Evolutionary conservation across 2,329 filamentous ascomycete species (phyloP), one percentile per base, ranked within the genome.

Genomic region (Pseudogymnoascus destructans): DNA sequence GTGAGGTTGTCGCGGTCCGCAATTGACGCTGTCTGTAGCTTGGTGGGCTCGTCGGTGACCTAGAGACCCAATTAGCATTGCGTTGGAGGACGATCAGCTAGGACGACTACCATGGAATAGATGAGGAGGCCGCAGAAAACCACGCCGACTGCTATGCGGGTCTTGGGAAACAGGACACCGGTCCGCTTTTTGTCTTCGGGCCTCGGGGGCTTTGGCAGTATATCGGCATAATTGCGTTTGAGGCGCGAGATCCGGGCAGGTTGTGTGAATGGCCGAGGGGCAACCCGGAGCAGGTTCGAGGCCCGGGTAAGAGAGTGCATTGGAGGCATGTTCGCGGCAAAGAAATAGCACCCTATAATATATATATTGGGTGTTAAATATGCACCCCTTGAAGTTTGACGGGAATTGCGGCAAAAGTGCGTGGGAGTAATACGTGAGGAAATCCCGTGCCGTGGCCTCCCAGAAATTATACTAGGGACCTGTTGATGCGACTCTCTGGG

Each of bases 1-100:
- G 82, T 79, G 62, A 89, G 78, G 63, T 81, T 83, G 71, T 97
- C 93, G 66, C 88, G 83, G 69, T 95, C 88, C 66, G 89, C 90
- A 64, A 96, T 87, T 38, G 86, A 80, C 27, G 87, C 78, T 52
- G 74, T 68, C 65, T 91, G 86, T 67, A 81, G 73, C 58, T 69
- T 74, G 71, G 59, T 57, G 19, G 65, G 64, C 59, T 69, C 63
- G 27, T 68, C 66, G 35, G 68, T 69, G 21, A 59, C 63, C 69
- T 70, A 32, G 8, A 13, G 33, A 60, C 11, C n/a, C 10, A n/a
- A 57, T 67, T 55, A 67, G 59, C 58, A 58, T 27, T 57, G 55
- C 35, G 60, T 63, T 52, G 23, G 17, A 27, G 11, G 8, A 36
- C 1, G 58, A 38, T 49, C 27, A 15, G 7, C n/a, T 33, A 5